Evolutionary conservation across 2,329 filamentous ascomycete genomes (phyloP), one percentile per base, ranked within the genome.

Genomic region (Pyrenophora graminea): DNA sequence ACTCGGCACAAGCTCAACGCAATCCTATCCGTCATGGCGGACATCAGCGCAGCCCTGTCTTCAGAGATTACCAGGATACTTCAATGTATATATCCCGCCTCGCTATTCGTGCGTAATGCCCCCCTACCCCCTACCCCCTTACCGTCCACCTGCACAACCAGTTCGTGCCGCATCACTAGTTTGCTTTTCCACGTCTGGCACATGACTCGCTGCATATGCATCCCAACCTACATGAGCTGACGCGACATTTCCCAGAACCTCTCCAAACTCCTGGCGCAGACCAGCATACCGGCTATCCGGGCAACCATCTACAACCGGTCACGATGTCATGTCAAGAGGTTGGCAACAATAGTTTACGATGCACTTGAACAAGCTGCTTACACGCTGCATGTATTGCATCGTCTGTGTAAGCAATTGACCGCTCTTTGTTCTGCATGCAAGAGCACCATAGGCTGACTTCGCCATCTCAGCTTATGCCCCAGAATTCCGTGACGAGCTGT

Each of bases 291-390:
- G 12, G 68, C 70, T 4, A 70, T 84, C 12, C 66, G 67, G 6
- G 64, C 66, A 19, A 84, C 80, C 77, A 75, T 79, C 19, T 49
- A 58, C 3, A 64, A 74, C 30, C 73, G 68, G 15, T 78, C 81
- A 51, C 74, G 75, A 23, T 84, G 82, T 61, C 77, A 79, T 42
- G 66, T 83, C 39, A 67, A 70, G 9, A 65, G 70, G 18, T 67
- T 85, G 36, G 68, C 64, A 12, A 55, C 55, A n/a, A 57, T 68
- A 15, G 57, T 82, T n/a, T 64, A 80, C 25, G 76, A 81, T 51
- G 79, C 77, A 21, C 66, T 85, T 31, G 74, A 79, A 30, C 74
- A 77, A 39, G 82, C 80, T 68, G 73, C 77, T 3, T 79, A 80
- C 53, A 76, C 80, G 4, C 60, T 84, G 48, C 70, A 75, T 25